Conservation (phyloP, 2,329 filamentous ascomycete species). For the Ilyonectria robusta region DNA sequence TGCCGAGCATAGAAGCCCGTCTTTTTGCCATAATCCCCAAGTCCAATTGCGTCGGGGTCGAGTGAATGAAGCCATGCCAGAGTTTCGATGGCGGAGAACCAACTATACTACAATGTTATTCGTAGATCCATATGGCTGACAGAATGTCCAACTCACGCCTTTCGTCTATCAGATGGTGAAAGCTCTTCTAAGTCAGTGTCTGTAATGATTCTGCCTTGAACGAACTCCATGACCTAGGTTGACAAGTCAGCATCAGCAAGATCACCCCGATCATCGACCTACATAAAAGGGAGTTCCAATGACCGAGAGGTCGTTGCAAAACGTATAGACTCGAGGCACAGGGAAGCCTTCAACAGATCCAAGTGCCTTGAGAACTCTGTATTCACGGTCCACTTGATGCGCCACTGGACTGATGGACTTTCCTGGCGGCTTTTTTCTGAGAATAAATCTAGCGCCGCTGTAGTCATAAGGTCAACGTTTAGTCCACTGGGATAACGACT, state of each 20-base stretch:
- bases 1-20: slow-evolving; percentile 24
- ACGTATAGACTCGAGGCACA: slow-evolving; percentile 27
- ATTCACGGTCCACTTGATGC: slow-evolving; percentile 31
- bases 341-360: slow-evolving; percentile 23
- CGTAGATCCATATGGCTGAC: no score
- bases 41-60: slow-evolving; percentile 13
- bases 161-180: slow-evolving; percentile 13
- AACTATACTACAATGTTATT: not conserved
- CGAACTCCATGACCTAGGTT: slow-evolving; percentile 25
- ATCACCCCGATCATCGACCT: not conserved
- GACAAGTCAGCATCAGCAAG: not conserved
- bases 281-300: slow-evolving; percentile 33
- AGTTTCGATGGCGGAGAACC: slow-evolving; percentile 23
- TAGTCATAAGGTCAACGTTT: not conserved
- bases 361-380: slow-evolving; percentile 23
- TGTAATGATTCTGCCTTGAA: slow-evolving; percentile 27
- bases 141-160: not conserved
- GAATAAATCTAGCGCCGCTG: slow-evolving; percentile 20
- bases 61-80: slow-evolving; percentile 28
- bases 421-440: slow-evolving; percentile 31
- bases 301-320: slow-evolving; percentile 22
- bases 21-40: slow-evolving; percentile 21
- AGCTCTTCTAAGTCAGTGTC: slow-evolving; percentile 10
- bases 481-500: no score
- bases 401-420: slow-evolving; percentile 19